Base-by-base conservation (phyloP, 768 basidiomycete species). In the Hemileccinum impolitum region DNA sequence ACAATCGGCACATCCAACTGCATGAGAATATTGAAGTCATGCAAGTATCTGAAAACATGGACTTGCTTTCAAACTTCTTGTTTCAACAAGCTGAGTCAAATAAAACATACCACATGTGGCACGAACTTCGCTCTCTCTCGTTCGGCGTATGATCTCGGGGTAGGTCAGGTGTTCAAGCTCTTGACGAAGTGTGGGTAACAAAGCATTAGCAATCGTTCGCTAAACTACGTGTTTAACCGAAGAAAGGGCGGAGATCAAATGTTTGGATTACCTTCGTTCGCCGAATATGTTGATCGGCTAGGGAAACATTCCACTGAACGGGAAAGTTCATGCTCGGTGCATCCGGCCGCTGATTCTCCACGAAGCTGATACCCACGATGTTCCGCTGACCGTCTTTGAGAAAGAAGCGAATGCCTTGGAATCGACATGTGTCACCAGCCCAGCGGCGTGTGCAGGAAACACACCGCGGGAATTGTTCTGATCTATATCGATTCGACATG, bases 21-120 rank as follows among this genome's bases (percentile, higher is more conserved):
- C 82, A 84, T 6, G 87, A 86, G 67, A 95, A 95, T 49, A 95
- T 82, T 12, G 93, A 94, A 5, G 91, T 94, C 77, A 91, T 88
- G 67, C 94, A 96, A 2, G 88, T 91, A 68, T 96, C 93, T 95
- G 63, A 18, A 49, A 52, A 41, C 35, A 50, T n/a, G 11, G 0
- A 21, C 48, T 45, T 40, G 47, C 48, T 45, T 41, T 43, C 45
- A 54, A 44, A 43, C 18, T 9, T 30, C 8, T 2, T 45, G 45
- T 43, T 39, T 56, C 47, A 32, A 41, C 21, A 26, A 42, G 41
- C 18, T 9, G 47, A 39, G 37, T 39, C 26, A 17, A 48, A 35
- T 32, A 26, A 53, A 31, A 69, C 84, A 48, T 63, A 90, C 90
- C 91, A 59, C 91, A 94, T 21, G 88, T 90, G 17, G 85, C 86